These are phyloP conservation scores for Backusella macrospora DNA, from an alignment of 192 early-diverging fungal genomes.

Conservation along the genomic window DNA sequence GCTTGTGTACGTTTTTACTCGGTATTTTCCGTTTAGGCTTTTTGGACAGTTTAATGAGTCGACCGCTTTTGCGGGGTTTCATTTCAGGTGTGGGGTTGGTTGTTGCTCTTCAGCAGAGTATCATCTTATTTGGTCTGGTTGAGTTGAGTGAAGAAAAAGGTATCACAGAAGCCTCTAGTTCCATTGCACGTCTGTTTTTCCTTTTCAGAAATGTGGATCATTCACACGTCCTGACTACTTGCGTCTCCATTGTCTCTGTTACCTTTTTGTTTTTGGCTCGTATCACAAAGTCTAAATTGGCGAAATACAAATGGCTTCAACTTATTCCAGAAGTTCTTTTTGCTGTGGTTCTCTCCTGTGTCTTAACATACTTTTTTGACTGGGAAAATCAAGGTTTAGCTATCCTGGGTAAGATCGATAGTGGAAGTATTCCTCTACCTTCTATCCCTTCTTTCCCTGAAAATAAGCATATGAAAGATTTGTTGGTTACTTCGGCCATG, in stretches of 20 bases:
- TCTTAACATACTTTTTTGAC: constrained; percentile 59
- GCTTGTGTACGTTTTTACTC: constrained; percentile 88
- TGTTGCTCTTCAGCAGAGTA: constrained; percentile 88
- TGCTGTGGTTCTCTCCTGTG: constrained; percentile 73
- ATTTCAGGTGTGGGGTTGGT: constrained; percentile 93
- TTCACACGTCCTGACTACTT: constrained; percentile 69
- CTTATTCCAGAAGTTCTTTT: constrained; percentile 91
- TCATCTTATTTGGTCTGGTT: constrained; percentile 72
- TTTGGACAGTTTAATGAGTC: constrained; percentile 92
- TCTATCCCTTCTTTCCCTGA: constrained; percentile 65
- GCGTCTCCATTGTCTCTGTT: constrained; percentile 71
- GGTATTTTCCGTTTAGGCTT: constrained; percentile 98
- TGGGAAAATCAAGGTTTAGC: constrained; percentile 74
- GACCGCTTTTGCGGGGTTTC: constrained; percentile 93
- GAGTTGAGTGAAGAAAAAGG: constrained; percentile 45
- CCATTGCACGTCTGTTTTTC: constrained; percentile 74
- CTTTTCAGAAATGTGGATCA: constrained; percentile 64
- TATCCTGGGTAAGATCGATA: constrained; percentile 79
- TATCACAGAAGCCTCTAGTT: constrained; percentile 70
- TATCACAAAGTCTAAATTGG: constrained; percentile 55
- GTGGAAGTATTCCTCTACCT: constrained; percentile 59
- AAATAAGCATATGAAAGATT: constrained; percentile 59
- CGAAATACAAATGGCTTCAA: constrained; percentile 56
- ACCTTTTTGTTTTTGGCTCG: constrained; percentile 65
- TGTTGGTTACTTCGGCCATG: constrained; percentile 82